Evolutionary conservation across 106 monocot species (phyloP).

Genomic region (Acanthochlamys bracteata): DNA sequence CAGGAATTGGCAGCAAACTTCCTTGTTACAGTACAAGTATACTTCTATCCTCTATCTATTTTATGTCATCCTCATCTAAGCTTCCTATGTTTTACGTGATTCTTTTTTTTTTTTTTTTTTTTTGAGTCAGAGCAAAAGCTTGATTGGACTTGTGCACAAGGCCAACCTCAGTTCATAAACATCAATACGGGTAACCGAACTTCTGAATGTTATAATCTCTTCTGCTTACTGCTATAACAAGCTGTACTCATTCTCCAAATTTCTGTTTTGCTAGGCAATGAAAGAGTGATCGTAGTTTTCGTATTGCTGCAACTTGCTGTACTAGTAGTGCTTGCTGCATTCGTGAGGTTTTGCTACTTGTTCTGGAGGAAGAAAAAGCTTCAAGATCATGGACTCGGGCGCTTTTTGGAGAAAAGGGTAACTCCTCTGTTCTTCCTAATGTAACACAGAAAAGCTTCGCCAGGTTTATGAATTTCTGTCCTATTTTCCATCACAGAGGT

Average conservation of each 20-base stretch:
- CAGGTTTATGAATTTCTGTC: not conserved
- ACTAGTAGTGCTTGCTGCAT: conserved; percentile 22
- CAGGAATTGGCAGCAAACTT: conserved; percentile 46
- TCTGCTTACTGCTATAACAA: too few species aligned
- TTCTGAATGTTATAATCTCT: not conserved
- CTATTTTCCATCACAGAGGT: conserved; percentile 28
- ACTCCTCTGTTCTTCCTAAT: not conserved
- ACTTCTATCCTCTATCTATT: not conserved
- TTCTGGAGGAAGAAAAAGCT: conserved; percentile 92
- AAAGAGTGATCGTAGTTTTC: conserved; percentile 29
- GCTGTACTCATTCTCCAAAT: too few species aligned
- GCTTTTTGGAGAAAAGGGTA: too few species aligned
- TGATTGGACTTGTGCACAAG: conserved; percentile 74
- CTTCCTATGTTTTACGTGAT: too few species aligned
- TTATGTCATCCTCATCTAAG: too few species aligned
- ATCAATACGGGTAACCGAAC: conserved; percentile 30
- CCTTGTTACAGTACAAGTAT: conserved; percentile 76
- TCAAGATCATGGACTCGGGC: conserved; percentile 13
- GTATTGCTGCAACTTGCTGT: conserved; percentile 52
- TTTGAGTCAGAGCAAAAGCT: conserved; percentile 44
- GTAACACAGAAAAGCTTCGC: not conserved
- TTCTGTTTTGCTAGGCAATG: too few species aligned
- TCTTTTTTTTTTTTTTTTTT: not conserved
- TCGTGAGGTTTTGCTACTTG: conserved; percentile 60
- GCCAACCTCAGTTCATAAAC: conserved; percentile 31